These are phyloP conservation scores for Coemansia sp. DNA, from an alignment of 192 early-diverging fungal species.

Conservation along the genomic window DNA sequence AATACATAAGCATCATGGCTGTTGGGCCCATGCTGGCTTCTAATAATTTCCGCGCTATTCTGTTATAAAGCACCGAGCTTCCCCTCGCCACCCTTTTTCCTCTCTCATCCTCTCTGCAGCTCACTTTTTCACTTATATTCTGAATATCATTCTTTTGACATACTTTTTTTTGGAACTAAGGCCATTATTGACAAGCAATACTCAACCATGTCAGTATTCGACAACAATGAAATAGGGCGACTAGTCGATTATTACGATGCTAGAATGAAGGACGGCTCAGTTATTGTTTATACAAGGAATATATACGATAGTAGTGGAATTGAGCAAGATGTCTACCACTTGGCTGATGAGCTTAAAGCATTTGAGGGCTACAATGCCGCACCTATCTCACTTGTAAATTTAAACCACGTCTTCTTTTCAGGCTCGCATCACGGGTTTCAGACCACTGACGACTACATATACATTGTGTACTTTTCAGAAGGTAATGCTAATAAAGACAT, in stretches of 20 bases:
- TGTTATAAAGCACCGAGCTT: not conserved
- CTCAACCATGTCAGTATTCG: not conserved
- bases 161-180: not conserved
- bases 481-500: not conserved
- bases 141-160: not conserved
- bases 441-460: not conserved
- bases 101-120: not conserved
- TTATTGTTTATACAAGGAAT: not conserved
- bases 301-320: not conserved
- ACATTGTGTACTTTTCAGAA: not conserved
- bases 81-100: not conserved
- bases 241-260: not conserved
- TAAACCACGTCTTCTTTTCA: not conserved
- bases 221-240: not conserved
- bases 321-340: constrained; percentile 1
- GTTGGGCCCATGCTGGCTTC: not conserved
- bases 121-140: not conserved
- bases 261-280: not conserved
- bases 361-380: not conserved
- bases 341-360: not conserved
- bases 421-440: not conserved
- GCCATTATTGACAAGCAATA: not conserved
- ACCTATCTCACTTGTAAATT: not conserved
- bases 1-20: not conserved
- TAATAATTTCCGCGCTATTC: not conserved